These are phyloP conservation scores for Schizochytrium sp. DNA, from an alignment of 108 stramenopile species.

Conservation along the genomic window DNA sequence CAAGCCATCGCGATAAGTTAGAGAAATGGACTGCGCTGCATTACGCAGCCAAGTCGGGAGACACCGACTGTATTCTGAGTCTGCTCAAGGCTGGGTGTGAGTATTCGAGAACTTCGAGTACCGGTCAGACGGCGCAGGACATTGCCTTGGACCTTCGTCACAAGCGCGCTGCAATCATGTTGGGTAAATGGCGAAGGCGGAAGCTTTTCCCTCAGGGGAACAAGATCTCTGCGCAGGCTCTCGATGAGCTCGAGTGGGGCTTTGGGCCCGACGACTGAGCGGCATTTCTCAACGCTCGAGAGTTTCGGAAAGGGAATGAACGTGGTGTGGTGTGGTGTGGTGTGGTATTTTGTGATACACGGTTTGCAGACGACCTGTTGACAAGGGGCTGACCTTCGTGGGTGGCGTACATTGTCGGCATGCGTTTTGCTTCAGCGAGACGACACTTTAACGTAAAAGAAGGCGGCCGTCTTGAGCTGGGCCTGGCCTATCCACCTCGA, in stretches of 20 bases:
- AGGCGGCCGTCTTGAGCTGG: no score
- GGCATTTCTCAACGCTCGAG: not conserved
- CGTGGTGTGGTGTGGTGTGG: not conserved
- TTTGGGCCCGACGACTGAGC: not conserved
- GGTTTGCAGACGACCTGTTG: no score
- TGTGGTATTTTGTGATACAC: not conserved
- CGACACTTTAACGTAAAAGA: no score
- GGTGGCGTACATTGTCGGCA: no score
- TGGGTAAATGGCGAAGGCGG: not conserved
- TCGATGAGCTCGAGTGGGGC: not conserved
- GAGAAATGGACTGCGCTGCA: constrained; percentile 17
- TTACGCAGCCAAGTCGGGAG: not conserved
- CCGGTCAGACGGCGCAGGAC: not conserved
- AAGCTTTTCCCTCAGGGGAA: not conserved
- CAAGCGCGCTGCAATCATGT: not conserved
- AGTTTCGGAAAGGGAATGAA: not conserved
- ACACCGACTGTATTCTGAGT: not conserved
- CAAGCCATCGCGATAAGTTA: not conserved
- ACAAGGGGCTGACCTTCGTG: no score
- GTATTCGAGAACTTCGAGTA: not conserved
- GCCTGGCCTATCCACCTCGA: no score
- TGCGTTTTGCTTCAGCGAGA: no score
- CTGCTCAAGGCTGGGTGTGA: not conserved
- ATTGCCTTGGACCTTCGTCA: not conserved
- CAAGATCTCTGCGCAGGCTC: not conserved